Evolutionary conservation across 2,329 filamentous ascomycete species (phyloP).

Genomic region (Ophiostoma montium): DNA sequence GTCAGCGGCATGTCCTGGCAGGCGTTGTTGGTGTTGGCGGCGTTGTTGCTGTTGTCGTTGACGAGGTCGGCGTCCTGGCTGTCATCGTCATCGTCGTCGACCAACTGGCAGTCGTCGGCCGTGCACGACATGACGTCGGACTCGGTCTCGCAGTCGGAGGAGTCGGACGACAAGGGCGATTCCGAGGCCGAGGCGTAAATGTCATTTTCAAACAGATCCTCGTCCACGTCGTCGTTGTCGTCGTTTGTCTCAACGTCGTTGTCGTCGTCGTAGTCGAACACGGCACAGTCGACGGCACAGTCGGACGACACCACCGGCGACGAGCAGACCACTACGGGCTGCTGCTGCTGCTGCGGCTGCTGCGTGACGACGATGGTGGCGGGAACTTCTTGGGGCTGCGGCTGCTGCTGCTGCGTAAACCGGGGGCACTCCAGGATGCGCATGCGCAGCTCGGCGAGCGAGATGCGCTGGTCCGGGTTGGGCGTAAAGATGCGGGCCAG

Average conservation of each 20-base stretch:
- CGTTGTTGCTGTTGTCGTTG: constrained; percentile 32
- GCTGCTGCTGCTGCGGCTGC: neutral
- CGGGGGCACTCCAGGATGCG: constrained; percentile 62
- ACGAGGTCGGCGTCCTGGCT: no score
- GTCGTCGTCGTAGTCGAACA: constrained; percentile 13
- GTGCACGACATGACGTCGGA: neutral
- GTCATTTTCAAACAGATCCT: constrained; percentile 12
- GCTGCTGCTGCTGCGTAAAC: constrained; percentile 42
- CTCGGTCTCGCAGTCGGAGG: neutral
- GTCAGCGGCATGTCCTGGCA: constrained; percentile 13
- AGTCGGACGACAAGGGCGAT: neutral
- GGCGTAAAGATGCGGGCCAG: constrained; percentile 76
- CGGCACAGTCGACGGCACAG: neutral
- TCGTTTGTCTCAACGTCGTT: constrained; percentile 26
- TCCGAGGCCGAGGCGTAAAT: constrained; percentile 30
- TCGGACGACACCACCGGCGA: neutral
- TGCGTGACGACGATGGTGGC: constrained; percentile 30
- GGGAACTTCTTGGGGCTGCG: constrained; percentile 17
- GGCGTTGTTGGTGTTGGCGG: constrained; percentile 18
- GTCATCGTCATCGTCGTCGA: constrained; percentile 16
- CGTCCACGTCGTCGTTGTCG: constrained; percentile 16
- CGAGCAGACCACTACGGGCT: neutral
- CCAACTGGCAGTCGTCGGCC: neutral
- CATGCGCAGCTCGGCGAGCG: constrained; percentile 62
- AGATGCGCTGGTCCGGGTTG: constrained; percentile 71